A percentile compares a stretch with the other conserved stretches of the same genome.
Evolutionary conservation across 768 basidiomycete species (phyloP).

Genomic region (Amanita thiersii): DNA sequence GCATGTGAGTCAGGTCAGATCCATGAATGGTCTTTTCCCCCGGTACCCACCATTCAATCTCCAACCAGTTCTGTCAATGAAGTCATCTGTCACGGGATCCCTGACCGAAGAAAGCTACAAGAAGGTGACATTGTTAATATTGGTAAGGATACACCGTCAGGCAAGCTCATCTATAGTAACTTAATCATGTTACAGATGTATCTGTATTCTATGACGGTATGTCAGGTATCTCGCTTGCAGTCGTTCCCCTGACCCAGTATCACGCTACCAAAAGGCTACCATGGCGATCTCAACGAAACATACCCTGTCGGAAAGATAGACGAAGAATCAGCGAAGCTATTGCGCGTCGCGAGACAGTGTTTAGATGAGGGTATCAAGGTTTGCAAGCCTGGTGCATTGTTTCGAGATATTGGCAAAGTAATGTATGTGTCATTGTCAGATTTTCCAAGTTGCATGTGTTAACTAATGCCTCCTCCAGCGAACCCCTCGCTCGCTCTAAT

Average conservation of each 20-base stretch:
- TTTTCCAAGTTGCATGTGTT: background rate
- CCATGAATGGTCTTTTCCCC: background rate
- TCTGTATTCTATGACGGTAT: constrained; percentile 74
- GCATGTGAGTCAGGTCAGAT: constrained; percentile 52
- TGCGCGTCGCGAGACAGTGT: constrained; percentile 73
- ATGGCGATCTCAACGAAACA: constrained; percentile 89
- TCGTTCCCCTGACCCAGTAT: constrained; percentile 1
- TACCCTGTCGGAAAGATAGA: constrained; percentile 86
- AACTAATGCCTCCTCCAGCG: constrained; percentile 33
- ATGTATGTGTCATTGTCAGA: constrained; percentile 51
- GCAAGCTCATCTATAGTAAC: constrained; percentile 7
- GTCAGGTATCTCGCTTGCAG: background rate
- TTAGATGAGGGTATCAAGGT: constrained; percentile 85
- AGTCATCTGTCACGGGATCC: constrained; percentile 95
- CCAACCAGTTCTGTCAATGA: constrained; percentile 90
- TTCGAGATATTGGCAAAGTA: constrained; percentile 79
- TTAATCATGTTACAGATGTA: constrained; percentile 44
- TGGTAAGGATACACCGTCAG: constrained; percentile 34
- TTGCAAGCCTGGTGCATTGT: constrained; percentile 90
- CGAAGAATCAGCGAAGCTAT: constrained; percentile 75
- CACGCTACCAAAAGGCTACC: constrained; percentile 51
- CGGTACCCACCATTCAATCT: no score
- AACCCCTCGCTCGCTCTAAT: constrained; percentile 75
- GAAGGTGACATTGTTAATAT: constrained; percentile 98
- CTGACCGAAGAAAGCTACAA: constrained; percentile 72